Conservation (phyloP, 139 green algal species). For the Chlorella sp. region DNA sequence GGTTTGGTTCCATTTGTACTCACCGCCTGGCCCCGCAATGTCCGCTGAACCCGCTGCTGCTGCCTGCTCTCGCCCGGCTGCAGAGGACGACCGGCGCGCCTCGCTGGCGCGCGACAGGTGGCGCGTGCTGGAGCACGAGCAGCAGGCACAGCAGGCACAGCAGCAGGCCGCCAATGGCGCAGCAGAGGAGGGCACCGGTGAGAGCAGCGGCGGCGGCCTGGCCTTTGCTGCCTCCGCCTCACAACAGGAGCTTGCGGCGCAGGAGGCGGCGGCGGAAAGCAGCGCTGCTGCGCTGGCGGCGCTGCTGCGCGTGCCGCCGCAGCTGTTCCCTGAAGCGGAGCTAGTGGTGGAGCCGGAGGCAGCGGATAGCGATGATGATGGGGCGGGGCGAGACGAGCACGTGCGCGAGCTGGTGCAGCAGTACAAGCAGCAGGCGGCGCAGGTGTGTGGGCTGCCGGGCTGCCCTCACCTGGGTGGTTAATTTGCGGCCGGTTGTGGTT, state of each 20-base stretch:
- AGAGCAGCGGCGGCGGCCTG: neutral
- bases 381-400: constrained; percentile 47
- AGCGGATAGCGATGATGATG: constrained; percentile 46
- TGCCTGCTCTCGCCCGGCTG: no score
- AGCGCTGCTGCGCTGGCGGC: neutral
- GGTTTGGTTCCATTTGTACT: no score
- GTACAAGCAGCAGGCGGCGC: constrained; percentile 56
- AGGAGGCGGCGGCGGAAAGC: neutral
- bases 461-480: neutral
- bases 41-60: no score
- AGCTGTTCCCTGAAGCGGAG: constrained; percentile 73
- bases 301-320: neutral
- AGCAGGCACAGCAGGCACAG: neutral
- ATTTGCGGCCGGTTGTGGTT: neutral
- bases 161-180: neutral
- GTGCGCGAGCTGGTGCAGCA: constrained; percentile 52
- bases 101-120: constrained; percentile 58
- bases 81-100: constrained; percentile 29
- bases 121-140: constrained; percentile 40
- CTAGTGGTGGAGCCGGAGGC: constrained; percentile 82
- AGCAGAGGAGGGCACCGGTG: no score
- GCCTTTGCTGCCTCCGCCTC: constrained; percentile 5
- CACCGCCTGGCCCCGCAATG: no score
- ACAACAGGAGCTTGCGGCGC: constrained; percentile 3
- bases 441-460: constrained; percentile 54